A percentile compares a stretch with the other conserved stretches of the same genome.
Evolutionary conservation across 441 rosid species (phyloP).

Genomic region (Euphorbia corollata): DNA sequence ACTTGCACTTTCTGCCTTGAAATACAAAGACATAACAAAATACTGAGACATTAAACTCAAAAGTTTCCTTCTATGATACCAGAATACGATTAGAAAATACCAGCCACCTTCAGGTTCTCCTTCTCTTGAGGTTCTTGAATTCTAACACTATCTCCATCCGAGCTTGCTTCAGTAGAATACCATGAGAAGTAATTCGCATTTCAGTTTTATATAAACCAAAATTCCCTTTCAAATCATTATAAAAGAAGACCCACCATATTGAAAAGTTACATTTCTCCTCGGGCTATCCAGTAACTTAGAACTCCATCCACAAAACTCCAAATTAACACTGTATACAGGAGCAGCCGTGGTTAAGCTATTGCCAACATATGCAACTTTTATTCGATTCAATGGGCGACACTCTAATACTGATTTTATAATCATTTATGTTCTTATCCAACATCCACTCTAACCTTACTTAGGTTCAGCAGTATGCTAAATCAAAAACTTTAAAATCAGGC

Average conservation of each 20-base stretch:
- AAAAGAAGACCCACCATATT: constrained; percentile 19
- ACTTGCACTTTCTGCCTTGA: constrained; percentile 38
- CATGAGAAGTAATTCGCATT: constrained; percentile 16
- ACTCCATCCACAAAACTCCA: too few species aligned
- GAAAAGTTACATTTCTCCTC: constrained; percentile 38
- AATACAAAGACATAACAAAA: constrained; percentile 23
- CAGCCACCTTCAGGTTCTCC: constrained; percentile 74
- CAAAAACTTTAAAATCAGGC: too few species aligned
- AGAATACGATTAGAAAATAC: constrained; percentile 51
- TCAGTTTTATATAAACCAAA: background rate
- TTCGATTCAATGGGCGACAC: too few species aligned
- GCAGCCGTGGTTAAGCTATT: too few species aligned
- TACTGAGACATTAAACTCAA: constrained; percentile 12
- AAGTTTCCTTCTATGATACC: constrained; percentile 6
- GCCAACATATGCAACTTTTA: too few species aligned
- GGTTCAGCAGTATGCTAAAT: too few species aligned
- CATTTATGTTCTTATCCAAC: too few species aligned
- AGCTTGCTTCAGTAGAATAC: constrained; percentile 26
- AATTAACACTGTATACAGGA: too few species aligned
- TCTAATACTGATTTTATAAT: too few species aligned
- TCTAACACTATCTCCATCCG: constrained; percentile 29
- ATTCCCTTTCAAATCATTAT: background rate
- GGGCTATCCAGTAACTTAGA: too few species aligned
- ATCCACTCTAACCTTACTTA: too few species aligned
- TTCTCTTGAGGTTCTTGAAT: constrained; percentile 26